Conservation (phyloP, 768 basidiomycete genomes). For the Auricularia cornea region DNA sequence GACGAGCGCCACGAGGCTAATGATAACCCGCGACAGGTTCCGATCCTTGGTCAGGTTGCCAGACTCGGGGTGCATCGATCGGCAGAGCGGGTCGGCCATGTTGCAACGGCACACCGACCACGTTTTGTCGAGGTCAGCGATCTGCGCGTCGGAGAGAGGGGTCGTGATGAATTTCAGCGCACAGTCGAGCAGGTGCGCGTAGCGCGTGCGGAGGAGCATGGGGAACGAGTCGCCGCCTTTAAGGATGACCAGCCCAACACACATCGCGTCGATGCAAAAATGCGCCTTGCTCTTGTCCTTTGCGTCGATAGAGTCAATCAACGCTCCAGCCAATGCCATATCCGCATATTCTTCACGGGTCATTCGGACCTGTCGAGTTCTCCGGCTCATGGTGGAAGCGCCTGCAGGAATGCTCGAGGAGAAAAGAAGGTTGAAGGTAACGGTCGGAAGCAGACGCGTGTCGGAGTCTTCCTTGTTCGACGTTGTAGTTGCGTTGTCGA, state of each 20-base stretch:
- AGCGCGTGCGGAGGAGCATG: background rate
- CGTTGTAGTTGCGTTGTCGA: no score
- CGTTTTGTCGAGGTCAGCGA: background rate
- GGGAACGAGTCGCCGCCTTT: background rate
- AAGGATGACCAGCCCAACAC: background rate
- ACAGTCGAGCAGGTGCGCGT: background rate
- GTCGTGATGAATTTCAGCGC: background rate
- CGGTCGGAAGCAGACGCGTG: no score
- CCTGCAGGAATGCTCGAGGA: background rate
- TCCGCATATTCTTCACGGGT: background rate
- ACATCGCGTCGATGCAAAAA: background rate
- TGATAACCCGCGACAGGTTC: background rate
- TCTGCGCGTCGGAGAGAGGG: background rate
- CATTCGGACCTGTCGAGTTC: background rate
- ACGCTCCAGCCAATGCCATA: background rate
- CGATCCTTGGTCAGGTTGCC: background rate
- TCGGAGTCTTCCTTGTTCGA: no score
- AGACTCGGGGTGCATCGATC: background rate
- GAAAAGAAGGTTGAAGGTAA: no score
- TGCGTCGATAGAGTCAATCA: background rate
- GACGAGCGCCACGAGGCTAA: background rate
- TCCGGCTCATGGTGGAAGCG: background rate
- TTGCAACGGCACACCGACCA: background rate
- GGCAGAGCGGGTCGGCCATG: background rate
- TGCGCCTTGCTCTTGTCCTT: background rate